Base-by-base conservation (phyloP, 2,329 filamentous ascomycete genomes). In the Hypomyces perniciosus region DNA sequence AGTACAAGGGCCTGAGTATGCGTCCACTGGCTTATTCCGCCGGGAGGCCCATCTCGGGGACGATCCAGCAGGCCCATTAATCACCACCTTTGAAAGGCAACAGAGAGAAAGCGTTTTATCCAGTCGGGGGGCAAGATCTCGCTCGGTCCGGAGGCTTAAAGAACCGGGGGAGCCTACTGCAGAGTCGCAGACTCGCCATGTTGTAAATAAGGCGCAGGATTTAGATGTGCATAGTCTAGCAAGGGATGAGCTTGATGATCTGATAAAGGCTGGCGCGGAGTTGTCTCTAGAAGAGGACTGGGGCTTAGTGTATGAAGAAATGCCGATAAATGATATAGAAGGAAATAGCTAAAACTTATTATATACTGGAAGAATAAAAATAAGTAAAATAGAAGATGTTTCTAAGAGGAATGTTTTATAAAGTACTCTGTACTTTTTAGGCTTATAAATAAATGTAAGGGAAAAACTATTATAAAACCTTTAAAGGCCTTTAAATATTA, bases 1-100 rank as follows among this genome's bases (percentile, higher is more conserved):
- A 5, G 71, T 83, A 2, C 76, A 85, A 58, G 82, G 81, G 1
- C 73, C 75, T 0, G 63, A 65, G 3, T 85, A 85, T 57, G 53
- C 65, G 1, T 56, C 64, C 2, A 73, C 75, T 0, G 66, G 67
- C 1, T 63, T 81, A 2, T 82, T 72, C 58, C 65, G 74, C 4
- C 58, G 53, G 5, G 75, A 81, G 5, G 72, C 72, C 1, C 81
- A 84, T 56, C 56, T 71, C 3, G 59, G 76, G 13, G 61, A 64
- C 2, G 71, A 81, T 39, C 66, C 69, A 0, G 51, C 49, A 1
- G 62, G 61, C 41, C 78, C 76, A 2, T 66, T 84, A 5, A 57
- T 78, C 6, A 70, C 72, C 2, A 56, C 62, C 5, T 71, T 69
- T 30, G 72, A 77, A 48, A 62, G 61, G 2, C 52, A 62, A 5